Evolutionary conservation across 2,329 filamentous ascomycete species (phyloP).

Genomic region (Apiospora saccharicola): DNA sequence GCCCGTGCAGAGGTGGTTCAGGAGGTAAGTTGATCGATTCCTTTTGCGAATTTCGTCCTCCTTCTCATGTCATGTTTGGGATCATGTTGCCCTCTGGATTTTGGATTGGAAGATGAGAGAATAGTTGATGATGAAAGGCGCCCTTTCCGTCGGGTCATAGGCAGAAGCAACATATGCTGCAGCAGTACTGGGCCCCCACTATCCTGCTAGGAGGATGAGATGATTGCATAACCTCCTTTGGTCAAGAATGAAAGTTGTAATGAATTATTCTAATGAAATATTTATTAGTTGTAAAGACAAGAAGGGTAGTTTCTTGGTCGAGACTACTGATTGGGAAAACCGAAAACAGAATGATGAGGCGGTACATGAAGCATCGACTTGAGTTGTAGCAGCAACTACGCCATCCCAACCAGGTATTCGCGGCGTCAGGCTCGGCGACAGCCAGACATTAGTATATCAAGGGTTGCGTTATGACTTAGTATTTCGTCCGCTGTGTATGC

Average conservation of each 20-base stretch:
- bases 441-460: not conserved
- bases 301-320: slow-evolving; percentile 64
- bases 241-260: not conserved
- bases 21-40: slow-evolving; percentile 55
- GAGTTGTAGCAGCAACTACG: not conserved
- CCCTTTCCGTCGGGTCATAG: too few relatives aligned
- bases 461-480: not conserved
- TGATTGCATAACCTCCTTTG: too few relatives aligned
- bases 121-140: not conserved
- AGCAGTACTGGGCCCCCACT: not conserved
- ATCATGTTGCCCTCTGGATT: not conserved
- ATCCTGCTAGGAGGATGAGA: not conserved
- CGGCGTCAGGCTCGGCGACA: not conserved
- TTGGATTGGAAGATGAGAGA: slow-evolving; percentile 8
- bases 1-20: slow-evolving; percentile 66
- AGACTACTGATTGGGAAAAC: slow-evolving; percentile 70
- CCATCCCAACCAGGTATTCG: too few relatives aligned
- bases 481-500: not conserved
- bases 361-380: slow-evolving; percentile 1
- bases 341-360: slow-evolving; percentile 20
- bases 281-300: slow-evolving; percentile 63
- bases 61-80: not conserved
- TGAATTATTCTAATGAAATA: not conserved
- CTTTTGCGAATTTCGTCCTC: slow-evolving; percentile 24
- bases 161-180: not conserved